Percentiles rank a stretch among this genome's conserved stretches.
These are phyloP conservation scores for Raphanus hybrid DNA, from an alignment of 441 rosid genomes.

Conservation along the genomic window DNA sequence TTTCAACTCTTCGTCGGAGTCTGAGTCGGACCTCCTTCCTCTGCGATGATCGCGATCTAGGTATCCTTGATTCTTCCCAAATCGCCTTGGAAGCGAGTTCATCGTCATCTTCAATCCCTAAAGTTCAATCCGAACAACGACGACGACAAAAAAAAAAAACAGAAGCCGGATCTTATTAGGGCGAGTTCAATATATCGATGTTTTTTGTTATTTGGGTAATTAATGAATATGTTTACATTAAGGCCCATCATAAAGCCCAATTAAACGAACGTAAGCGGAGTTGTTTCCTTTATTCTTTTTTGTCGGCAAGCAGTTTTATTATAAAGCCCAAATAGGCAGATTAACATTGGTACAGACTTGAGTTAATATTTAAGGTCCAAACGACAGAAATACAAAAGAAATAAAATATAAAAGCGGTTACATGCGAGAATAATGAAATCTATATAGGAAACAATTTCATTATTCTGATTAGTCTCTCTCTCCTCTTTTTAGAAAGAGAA, in stretches of 20 bases:
- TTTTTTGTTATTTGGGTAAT: constrained; percentile 3
- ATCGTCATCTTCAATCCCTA: constrained; percentile 36
- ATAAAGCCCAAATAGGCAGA: too few species aligned
- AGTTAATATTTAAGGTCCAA: too few species aligned
- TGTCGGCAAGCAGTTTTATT: too few species aligned
- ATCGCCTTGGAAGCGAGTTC: constrained; percentile 63
- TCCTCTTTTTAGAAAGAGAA: too few species aligned
- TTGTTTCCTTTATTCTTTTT: too few species aligned
- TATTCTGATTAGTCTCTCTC: too few species aligned
- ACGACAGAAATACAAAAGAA: too few species aligned
- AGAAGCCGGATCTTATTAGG: constrained; percentile 30
- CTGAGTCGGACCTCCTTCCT: constrained; percentile 63
- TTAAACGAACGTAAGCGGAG: background rate
- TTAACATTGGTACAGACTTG: too few species aligned
- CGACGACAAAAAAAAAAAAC: background rate
- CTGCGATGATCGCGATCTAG: constrained; percentile 55
- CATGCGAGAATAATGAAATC: too few species aligned
- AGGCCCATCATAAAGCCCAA: background rate
- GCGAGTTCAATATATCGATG: background rate
- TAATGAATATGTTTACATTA: background rate
- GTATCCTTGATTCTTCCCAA: constrained; percentile 56
- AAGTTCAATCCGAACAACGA: background rate
- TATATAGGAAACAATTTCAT: too few species aligned
- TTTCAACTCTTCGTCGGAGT: constrained; percentile 86
- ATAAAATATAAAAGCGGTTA: too few species aligned